Base-by-base conservation (phyloP, 805 yeast species). In the Naumovozyma dairenensis region DNA sequence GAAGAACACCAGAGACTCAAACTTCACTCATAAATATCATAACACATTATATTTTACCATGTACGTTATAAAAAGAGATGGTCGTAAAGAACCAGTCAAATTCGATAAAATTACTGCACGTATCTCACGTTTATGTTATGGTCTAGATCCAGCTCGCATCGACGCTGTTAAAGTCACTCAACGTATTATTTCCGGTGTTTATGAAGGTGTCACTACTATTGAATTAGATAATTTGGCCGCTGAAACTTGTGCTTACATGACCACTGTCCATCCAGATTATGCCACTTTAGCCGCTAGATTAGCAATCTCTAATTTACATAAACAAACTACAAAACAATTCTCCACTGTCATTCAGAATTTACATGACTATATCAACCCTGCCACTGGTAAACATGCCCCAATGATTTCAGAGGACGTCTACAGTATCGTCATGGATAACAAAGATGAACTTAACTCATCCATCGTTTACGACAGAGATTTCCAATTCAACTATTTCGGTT, bases 201-300 rank as follows among this genome's bases (percentile, higher is more conserved):
- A 89, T 60, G 93, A 85, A 53, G 97, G 97, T 52, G 98, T 92
- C 34, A 86, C 89, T 52, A 92, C 97, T 35, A 72, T 80, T 40
- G 96, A 92, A 59, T 65, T 81, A 39, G 86, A 77, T 48, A 76
- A 77, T 50, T 60, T 80, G 33, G 87, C 97, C 31, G 96, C 97
- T 28, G 98, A 92, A 63, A 86, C 96, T 24, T 94, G 96, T 37
- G 97, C 97, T 28, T 82, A 80, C 55, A 84, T 92, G 96, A 86
- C 96, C 38, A 89, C 97, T 9, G 74, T 83, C 42, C 97, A 89
- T 60, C 97, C 97, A n/a, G 97, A 92, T 63, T 87, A 89, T 51
- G 96, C 96, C 18, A 76, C 78, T 28, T 69, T 86, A 49, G 96
- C 96, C 35, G 96, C 97, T 22, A 78, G 98, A 65, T 80, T 89